Base-by-base conservation (phyloP, 2,329 filamentous ascomycete genomes). In the Penicillium rolfsii region DNA sequence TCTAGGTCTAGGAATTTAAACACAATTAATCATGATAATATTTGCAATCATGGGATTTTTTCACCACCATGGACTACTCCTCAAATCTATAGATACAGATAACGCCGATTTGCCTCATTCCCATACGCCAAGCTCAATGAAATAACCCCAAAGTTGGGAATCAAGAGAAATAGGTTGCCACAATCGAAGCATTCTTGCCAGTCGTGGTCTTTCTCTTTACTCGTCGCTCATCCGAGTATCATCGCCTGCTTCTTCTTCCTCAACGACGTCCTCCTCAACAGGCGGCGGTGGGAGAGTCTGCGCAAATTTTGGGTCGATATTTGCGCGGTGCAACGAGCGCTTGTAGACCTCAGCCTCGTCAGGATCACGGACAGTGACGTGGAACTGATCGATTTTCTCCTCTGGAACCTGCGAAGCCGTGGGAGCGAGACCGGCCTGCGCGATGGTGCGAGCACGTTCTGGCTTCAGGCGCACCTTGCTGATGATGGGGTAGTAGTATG, bases 401-500 rank as follows among this genome's bases (percentile, higher is more conserved):
- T 72, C 82, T 73, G 64, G 80, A 66, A 63, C 71, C 63, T 71
- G 73, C 24, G 70, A 75, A 38, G 73, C 74, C 61, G 67, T 81
- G 65, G 68, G 77, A 49, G 67, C 77, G 64, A 71, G 64, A 45
- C 78, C 77, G 3, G 78, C 74, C 58, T 79, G 75, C 8, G 77
- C 75, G 50, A 79, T 78, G 36, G 76, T 79, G 55, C 77, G 79
- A 55, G 77, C 74, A 28, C 78, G 74, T 59, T 81, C 80, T 5
- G 81, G 80, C 72, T 83, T 84, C 52, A 89, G 77, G 24, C 79
- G 80, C n/a, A 83, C 83, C 70, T 83, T 82, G 69, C 83, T 82
- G 22, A 82, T 73, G 57, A 89, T 83, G 0, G 86, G 85, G 63
- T 88, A 88, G 71, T 86, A 86, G 72, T 87, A 89, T 14, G 86